Conservation (phyloP, 176 grass and related monocot genomes). For the barley (Hordeum vulgare) region DNA sequence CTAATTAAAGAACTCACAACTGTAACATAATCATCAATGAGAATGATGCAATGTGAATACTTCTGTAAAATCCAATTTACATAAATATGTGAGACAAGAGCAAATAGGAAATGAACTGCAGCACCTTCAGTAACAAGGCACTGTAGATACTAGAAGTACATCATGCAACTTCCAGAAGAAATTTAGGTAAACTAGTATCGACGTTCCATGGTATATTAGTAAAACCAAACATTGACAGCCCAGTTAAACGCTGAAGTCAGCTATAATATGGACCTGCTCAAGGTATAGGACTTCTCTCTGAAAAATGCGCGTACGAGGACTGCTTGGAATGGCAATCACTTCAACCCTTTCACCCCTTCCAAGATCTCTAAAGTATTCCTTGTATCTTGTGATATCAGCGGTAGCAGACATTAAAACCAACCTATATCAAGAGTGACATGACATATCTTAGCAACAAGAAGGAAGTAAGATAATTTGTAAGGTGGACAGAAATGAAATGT, state of each 20-base stretch:
- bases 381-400: conserved; percentile 90
- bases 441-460: conserved; percentile 17
- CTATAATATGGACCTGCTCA: conserved; percentile 53
- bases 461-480: conserved; percentile 7
- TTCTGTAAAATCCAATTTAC: background rate
- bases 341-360: conserved; percentile 86
- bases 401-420: conserved; percentile 95
- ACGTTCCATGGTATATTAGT: conserved; percentile 13
- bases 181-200: background rate
- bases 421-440: conserved; percentile 37
- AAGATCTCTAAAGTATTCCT: conserved; percentile 75
- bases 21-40: background rate
- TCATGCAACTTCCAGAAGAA: background rate
- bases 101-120: conserved; percentile 13
- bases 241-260: background rate
- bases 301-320: conserved; percentile 48
- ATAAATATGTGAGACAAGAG: background rate
- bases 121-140: background rate
- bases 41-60: background rate
- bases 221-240: background rate
- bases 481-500: background rate
- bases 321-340: conserved; percentile 87
- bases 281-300: conserved; percentile 87
- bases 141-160: background rate
- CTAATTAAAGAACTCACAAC: background rate